Evolutionary conservation across 163 green algal genomes (phyloP).

Genomic region (Volvox carteri): DNA sequence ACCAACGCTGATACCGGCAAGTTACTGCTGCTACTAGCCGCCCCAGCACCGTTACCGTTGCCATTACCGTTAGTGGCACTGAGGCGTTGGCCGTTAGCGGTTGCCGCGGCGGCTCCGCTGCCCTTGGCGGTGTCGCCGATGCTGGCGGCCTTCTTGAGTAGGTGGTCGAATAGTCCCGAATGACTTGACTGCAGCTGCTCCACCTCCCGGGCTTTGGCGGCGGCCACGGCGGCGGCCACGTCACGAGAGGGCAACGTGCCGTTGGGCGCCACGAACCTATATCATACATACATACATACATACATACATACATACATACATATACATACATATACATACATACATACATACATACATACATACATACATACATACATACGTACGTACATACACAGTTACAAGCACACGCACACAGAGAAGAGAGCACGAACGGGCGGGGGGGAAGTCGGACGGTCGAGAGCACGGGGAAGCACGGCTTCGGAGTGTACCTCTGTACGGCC

Average conservation of each 20-base stretch:
- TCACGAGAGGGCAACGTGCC: background rate
- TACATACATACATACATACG: too few species aligned
- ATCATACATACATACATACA: too few species aligned
- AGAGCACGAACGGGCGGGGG: too few species aligned
- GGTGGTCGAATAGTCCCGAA: constrained; percentile 59
- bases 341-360: too few species aligned
- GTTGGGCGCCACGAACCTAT: constrained; percentile 36
- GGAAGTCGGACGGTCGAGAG: too few species aligned
- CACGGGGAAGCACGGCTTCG: too few species aligned
- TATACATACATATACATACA: too few species aligned
- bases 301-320: too few species aligned
- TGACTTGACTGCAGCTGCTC: constrained; percentile 26
- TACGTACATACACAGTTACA: too few species aligned
- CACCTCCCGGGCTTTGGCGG: constrained; percentile 20
- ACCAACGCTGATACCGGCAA: background rate
- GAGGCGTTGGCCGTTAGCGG: background rate
- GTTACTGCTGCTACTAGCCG: background rate
- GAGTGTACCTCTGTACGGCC: too few species aligned
- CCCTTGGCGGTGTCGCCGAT: constrained; percentile 32
- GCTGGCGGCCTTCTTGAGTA: constrained; percentile 43
- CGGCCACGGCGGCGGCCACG: constrained; percentile 3
- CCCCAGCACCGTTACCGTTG: background rate
- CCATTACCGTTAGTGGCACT: background rate
- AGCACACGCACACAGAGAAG: too few species aligned
- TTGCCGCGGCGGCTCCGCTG: constrained; percentile 1